These are phyloP conservation scores for Pseudogymnoascus destructans DNA, from an alignment of 2,329 filamentous ascomycete genomes.

Conservation along the genomic window DNA sequence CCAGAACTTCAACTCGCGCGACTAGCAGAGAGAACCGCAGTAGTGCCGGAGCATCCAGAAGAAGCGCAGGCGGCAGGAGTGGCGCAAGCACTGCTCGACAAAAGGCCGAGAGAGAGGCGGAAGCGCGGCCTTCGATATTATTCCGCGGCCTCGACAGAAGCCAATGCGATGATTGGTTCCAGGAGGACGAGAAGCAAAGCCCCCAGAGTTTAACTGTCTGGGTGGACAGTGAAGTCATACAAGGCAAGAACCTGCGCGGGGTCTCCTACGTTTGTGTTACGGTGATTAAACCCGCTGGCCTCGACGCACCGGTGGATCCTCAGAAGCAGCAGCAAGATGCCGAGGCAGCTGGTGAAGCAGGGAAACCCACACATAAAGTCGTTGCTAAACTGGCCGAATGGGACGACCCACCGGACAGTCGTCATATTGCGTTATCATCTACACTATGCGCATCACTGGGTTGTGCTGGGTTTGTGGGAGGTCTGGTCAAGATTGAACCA, in stretches of 20 bases:
- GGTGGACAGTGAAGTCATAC: constrained; percentile 67
- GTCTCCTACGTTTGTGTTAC: constrained; percentile 69
- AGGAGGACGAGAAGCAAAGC: constrained; percentile 41
- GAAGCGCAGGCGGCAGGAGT: constrained; percentile 61
- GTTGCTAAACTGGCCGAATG: constrained; percentile 65
- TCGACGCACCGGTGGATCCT: constrained; percentile 58
- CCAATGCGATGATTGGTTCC: constrained; percentile 63
- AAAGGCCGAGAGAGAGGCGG: constrained; percentile 47
- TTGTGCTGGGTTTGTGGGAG: constrained; percentile 62
- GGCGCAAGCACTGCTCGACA: constrained; percentile 55
- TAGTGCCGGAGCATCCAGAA: constrained; percentile 65
- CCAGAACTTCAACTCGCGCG: constrained; percentile 49
- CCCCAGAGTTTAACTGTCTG: constrained; percentile 59
- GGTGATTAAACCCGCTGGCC: constrained; percentile 68
- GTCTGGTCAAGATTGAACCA: constrained; percentile 75
- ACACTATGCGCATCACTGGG: constrained; percentile 63
- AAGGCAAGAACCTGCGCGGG: constrained; percentile 59
- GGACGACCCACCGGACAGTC: constrained; percentile 75
- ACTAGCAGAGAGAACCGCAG: constrained; percentile 61
- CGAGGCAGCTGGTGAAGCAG: constrained; percentile 44
- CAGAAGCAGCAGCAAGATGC: constrained; percentile 55
- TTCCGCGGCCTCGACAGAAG: constrained; percentile 65
- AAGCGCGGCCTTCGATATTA: constrained; percentile 56
- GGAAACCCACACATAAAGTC: constrained; percentile 49
- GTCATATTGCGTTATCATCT: constrained; percentile 67